phyloP scores from a whole-genome alignment of 208 protist species.

The Leishmania amazonensis region DNA sequence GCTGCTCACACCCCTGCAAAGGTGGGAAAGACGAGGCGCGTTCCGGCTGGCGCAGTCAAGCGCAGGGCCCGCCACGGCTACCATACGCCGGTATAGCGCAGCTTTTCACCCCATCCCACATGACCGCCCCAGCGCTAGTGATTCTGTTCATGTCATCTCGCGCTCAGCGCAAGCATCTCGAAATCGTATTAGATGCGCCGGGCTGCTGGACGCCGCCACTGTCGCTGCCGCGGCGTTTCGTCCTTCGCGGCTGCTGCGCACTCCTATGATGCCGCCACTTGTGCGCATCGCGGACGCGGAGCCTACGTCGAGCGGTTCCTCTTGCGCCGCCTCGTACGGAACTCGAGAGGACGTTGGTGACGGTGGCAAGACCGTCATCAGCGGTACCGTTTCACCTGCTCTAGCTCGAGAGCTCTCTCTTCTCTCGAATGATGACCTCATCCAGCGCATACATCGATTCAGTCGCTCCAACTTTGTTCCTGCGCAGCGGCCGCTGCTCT shows the following conservation, averaged over 20 bases:
- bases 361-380: neutral
- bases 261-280: constrained; percentile 2
- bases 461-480: constrained; percentile 64
- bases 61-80: neutral
- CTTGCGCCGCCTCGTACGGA: neutral
- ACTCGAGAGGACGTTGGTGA: neutral
- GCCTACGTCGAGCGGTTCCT: neutral
- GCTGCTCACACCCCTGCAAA: neutral
- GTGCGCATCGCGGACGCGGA: neutral
- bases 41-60: neutral
- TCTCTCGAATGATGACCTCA: constrained; percentile 50
- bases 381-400: constrained; percentile 1
- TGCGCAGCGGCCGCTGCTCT: constrained; percentile 37
- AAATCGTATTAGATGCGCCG: neutral
- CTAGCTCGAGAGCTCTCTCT: constrained; percentile 37
- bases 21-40: neutral
- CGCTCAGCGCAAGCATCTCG: neutral
- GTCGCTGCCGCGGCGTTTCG: neutral
- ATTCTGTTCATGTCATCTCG: neutral
- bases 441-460: constrained; percentile 62
- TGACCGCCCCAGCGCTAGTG: neutral
- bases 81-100: neutral
- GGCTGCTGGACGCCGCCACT: neutral
- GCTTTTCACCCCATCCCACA: neutral
- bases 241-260: neutral